Evolutionary conservation across 108 stramenopile species (phyloP).

Genomic region (Fragilaria radians): DNA sequence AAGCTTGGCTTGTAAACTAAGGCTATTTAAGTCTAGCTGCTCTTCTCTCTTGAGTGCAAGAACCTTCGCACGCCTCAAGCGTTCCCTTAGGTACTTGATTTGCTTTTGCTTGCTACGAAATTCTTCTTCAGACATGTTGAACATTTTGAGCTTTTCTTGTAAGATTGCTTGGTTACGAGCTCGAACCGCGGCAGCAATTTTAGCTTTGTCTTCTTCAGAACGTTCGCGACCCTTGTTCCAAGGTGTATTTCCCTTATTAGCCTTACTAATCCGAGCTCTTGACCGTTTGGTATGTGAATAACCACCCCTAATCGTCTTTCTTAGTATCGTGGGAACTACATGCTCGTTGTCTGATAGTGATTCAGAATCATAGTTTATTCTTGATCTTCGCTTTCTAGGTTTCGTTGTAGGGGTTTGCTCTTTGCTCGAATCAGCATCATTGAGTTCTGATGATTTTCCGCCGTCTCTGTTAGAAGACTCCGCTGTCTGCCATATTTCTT

Average conservation of each 20-base stretch:
- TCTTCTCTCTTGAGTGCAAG: neutral
- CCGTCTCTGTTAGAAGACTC: too few species aligned
- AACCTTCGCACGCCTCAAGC: constrained; percentile 28
- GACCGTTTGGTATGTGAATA: constrained; percentile 38
- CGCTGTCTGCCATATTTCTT: too few species aligned
- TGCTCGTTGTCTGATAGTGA: constrained; percentile 3
- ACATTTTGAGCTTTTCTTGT: constrained; percentile 24
- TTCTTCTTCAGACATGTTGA: constrained; percentile 48
- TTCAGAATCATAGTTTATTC: too few species aligned
- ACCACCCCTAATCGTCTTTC: constrained; percentile 37
- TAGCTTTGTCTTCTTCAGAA: constrained; percentile 23
- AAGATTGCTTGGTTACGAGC: constrained; percentile 39
- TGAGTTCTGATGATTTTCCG: too few species aligned
- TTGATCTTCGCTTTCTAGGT: too few species aligned
- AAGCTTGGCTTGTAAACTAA: neutral
- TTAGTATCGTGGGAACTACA: constrained; percentile 3
- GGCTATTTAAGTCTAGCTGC: neutral
- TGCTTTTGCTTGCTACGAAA: constrained; percentile 26
- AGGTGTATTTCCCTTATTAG: constrained; percentile 46
- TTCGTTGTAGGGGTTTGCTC: too few species aligned
- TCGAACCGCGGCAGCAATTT: constrained; percentile 40
- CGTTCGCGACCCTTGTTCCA: constrained; percentile 52
- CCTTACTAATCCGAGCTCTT: constrained; percentile 23
- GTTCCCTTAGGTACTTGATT: constrained; percentile 36
- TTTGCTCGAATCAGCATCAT: too few species aligned